Conservation (phyloP, 1,284 basidiomycete genomes). For the Mycosarcoma maydis region DNA sequence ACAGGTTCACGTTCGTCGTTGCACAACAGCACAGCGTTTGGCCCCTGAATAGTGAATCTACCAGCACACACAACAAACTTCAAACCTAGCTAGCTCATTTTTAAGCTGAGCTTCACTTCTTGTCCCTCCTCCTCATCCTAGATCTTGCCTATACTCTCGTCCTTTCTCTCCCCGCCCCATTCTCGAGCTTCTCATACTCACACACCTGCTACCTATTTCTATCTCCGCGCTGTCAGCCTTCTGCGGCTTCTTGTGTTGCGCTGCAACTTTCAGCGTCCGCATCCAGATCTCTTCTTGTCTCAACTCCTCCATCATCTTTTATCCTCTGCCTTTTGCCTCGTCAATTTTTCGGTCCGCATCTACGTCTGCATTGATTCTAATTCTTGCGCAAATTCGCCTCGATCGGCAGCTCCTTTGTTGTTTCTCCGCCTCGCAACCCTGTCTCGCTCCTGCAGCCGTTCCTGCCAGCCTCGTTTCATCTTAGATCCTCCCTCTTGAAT, state of each 20-base stretch:
- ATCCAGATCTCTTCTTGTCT: constrained; percentile 18
- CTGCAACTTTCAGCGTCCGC: constrained; percentile 12
- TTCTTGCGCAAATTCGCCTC: no score
- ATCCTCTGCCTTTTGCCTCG: not conserved
- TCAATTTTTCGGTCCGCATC: constrained; percentile 3
- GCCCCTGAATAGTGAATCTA: constrained; percentile 18
- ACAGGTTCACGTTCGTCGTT: constrained; percentile 6
- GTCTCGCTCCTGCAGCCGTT: not conserved
- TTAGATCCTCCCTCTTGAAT: not conserved
- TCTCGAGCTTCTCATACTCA: constrained; percentile 20
- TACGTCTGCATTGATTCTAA: constrained; percentile 21
- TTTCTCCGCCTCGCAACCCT: not conserved
- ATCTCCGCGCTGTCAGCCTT: not conserved
- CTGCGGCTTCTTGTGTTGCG: constrained; percentile 5
- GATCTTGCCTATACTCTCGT: not conserved
- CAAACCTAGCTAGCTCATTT: no score
- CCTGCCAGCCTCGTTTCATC: not conserved
- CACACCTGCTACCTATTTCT: constrained; percentile 10
- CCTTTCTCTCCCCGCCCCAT: constrained; percentile 22
- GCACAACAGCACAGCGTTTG: not conserved
- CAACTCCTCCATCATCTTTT: not conserved
- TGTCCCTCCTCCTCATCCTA: constrained; percentile 1
- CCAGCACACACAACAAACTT: no score
- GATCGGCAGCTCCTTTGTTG: constrained; percentile 3
- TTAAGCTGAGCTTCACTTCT: constrained; percentile 1